Evolutionary conservation across 2,329 filamentous ascomycete species (phyloP).

Genomic region (Epichloe coenophiala): DNA sequence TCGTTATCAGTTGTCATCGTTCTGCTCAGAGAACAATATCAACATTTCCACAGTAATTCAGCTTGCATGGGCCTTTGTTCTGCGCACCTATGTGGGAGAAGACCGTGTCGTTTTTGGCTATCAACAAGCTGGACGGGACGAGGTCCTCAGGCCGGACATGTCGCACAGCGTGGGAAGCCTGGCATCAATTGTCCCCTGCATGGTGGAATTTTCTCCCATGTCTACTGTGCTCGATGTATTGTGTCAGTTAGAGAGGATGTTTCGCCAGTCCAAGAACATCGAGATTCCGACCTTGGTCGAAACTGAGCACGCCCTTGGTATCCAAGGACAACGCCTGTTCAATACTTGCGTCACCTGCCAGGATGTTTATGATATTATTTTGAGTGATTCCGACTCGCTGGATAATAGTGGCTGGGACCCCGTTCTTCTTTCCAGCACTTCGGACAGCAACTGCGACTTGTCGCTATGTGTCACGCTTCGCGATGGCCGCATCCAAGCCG

Average conservation of each 20-base stretch:
- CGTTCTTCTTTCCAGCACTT: slow-evolving; percentile 4
- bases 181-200: slow-evolving; percentile 24
- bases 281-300: slow-evolving; percentile 32
- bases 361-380: slow-evolving; percentile 19
- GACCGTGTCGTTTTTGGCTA: slow-evolving; percentile 43
- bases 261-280: slow-evolving; percentile 15
- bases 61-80: slow-evolving; percentile 45
- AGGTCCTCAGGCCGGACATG: slow-evolving; percentile 27
- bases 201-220: slow-evolving; percentile 18
- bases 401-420: slow-evolving; percentile 7
- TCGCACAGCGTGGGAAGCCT: slow-evolving; percentile 33
- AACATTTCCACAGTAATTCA: slow-evolving; percentile 37
- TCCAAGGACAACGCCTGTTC: slow-evolving; percentile 30
- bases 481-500: slow-evolving; percentile 26
- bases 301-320: slow-evolving; percentile 31
- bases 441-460: slow-evolving; percentile 28
- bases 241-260: slow-evolving; percentile 17
- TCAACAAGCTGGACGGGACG: slow-evolving; percentile 30
- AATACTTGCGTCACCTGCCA: slow-evolving; percentile 38
- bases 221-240: slow-evolving; percentile 21
- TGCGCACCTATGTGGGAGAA: slow-evolving; percentile 39
- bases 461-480: slow-evolving; percentile 31
- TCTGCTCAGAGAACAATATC: slow-evolving; percentile 25
- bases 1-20: slow-evolving; percentile 27
- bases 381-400: slow-evolving; percentile 6